These are phyloP conservation scores for Melampsora occidentalis DNA, from an alignment of 1,284 basidiomycete genomes.

Conservation along the genomic window DNA sequence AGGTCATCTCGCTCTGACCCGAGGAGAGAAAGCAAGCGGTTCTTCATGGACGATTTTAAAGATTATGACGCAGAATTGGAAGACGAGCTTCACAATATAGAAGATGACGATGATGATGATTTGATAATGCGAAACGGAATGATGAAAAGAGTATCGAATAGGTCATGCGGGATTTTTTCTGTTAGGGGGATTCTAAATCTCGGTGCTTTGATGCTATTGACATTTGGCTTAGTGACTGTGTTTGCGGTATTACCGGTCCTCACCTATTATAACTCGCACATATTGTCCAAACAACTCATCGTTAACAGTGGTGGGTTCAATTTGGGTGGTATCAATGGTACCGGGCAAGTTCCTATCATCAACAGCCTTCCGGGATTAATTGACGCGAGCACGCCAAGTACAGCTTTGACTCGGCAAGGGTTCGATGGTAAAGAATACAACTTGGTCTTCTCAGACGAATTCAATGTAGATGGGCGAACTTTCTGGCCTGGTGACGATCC, in stretches of 20 bases:
- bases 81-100: slow-evolving; percentile 30
- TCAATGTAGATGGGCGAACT: slow-evolving; percentile 61
- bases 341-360: slow-evolving; percentile 66
- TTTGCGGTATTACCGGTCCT: slow-evolving; percentile 24
- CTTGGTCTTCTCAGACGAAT: slow-evolving; percentile 78
- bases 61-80: slow-evolving; percentile 25
- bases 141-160: slow-evolving; percentile 6
- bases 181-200: slow-evolving; percentile 36
- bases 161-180: slow-evolving; percentile 10
- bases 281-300: slow-evolving; percentile 17
- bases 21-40: slow-evolving; percentile 12
- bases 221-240: slow-evolving; percentile 26
- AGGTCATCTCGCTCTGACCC: slow-evolving; percentile 21
- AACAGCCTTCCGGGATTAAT: slow-evolving; percentile 70
- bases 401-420: slow-evolving; percentile 57
- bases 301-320: slow-evolving; percentile 55
- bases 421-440: slow-evolving; percentile 50
- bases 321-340: slow-evolving; percentile 71
- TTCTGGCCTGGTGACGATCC: slow-evolving; percentile 67
- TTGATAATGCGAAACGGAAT: slow-evolving; percentile 11
- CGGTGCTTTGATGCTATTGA: slow-evolving; percentile 17
- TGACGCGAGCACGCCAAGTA: slow-evolving; percentile 68
- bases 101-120: slow-evolving; percentile 36
- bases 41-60: slow-evolving; percentile 32
- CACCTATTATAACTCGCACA: slow-evolving; percentile 11